These are phyloP conservation scores for Tanacetum coccineum DNA, from an alignment of 129 eudicot genomes.

Conservation along the genomic window DNA sequence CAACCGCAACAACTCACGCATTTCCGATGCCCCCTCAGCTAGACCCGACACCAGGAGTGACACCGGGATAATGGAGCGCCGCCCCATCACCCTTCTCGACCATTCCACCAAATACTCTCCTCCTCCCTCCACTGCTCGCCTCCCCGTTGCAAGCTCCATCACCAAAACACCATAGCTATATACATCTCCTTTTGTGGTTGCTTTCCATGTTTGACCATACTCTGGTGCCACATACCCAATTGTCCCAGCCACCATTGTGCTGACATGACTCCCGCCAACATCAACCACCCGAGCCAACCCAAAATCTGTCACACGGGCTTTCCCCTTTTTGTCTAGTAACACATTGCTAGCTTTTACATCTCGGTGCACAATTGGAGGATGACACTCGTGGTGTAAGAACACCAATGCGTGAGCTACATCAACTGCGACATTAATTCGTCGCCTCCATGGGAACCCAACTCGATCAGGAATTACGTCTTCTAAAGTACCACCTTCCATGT, in stretches of 20 bases:
- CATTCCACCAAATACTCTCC: slow-evolving; percentile 87
- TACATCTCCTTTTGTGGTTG: slow-evolving; percentile 95
- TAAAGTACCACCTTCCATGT: slow-evolving; percentile 90
- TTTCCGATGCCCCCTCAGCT: slow-evolving; percentile 51
- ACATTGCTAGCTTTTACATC: slow-evolving; percentile 97
- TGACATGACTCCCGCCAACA: slow-evolving; percentile 78
- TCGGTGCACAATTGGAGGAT: slow-evolving; percentile 73
- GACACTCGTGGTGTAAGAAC: slow-evolving; percentile 85
- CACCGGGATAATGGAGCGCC: slow-evolving; percentile 35
- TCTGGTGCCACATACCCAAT: slow-evolving; percentile 97
- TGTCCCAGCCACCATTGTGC: slow-evolving; percentile 97
- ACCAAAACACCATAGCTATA: slow-evolving; percentile 90
- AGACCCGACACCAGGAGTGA: slow-evolving; percentile 51
- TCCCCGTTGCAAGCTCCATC: slow-evolving; percentile 90
- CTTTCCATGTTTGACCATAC: slow-evolving; percentile 89
- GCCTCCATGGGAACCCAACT: slow-evolving; percentile 51
- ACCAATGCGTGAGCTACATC: slow-evolving; percentile 87
- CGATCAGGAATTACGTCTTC: slow-evolving; percentile 73
- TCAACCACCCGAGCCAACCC: slow-evolving; percentile 80
- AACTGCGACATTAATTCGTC: slow-evolving; percentile 62
- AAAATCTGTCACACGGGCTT: slow-evolving; percentile 82
- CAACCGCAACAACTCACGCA: slow-evolving; percentile 61
- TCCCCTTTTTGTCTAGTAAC: slow-evolving; percentile 69
- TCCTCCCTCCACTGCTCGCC: slow-evolving; percentile 86
- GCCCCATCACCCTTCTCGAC: slow-evolving; percentile 72